These are phyloP conservation scores for Pezizomycotina sp. DNA, from an alignment of 2,329 filamentous ascomycete species.

Conservation along the genomic window DNA sequence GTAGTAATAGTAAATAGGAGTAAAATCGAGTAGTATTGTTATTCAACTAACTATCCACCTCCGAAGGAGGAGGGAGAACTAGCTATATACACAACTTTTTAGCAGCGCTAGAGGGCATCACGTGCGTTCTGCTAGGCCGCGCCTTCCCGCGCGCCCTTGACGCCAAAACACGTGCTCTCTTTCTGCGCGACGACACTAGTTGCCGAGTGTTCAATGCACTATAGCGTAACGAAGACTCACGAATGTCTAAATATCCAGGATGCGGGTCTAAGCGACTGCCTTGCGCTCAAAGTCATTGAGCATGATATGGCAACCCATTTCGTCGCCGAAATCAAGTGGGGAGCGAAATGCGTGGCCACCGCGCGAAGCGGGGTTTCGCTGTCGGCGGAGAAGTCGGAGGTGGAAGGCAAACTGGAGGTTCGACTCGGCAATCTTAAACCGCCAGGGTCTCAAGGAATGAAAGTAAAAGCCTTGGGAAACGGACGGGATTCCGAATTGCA, in stretches of 20 bases:
- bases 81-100: too few relatives aligned
- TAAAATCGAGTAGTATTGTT: too few relatives aligned
- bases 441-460: not conserved
- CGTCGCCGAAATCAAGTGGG: constrained; percentile 12
- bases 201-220: constrained; percentile 7
- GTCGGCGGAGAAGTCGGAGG: not conserved
- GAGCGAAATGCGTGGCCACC: constrained; percentile 10
- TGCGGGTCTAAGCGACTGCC: constrained; percentile 1
- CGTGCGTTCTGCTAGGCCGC: too few relatives aligned
- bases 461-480: not conserved
- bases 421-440: too few relatives aligned
- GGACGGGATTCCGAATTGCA: too few relatives aligned
- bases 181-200: not conserved
- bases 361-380: constrained; percentile 5
- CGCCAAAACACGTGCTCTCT: too few relatives aligned
- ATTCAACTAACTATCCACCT: too few relatives aligned
- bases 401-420: too few relatives aligned
- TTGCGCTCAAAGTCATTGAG: constrained; percentile 2
- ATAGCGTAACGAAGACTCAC: constrained; percentile 9
- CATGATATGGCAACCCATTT: constrained; percentile 9
- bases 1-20: too few relatives aligned
- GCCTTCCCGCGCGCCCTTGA: too few relatives aligned
- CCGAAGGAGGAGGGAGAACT: too few relatives aligned
- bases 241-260: constrained; percentile 8
- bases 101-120: too few relatives aligned